These are phyloP conservation scores for Ascochyta clinopodiicola DNA, from an alignment of 2,329 filamentous ascomycete genomes.

Conservation along the genomic window DNA sequence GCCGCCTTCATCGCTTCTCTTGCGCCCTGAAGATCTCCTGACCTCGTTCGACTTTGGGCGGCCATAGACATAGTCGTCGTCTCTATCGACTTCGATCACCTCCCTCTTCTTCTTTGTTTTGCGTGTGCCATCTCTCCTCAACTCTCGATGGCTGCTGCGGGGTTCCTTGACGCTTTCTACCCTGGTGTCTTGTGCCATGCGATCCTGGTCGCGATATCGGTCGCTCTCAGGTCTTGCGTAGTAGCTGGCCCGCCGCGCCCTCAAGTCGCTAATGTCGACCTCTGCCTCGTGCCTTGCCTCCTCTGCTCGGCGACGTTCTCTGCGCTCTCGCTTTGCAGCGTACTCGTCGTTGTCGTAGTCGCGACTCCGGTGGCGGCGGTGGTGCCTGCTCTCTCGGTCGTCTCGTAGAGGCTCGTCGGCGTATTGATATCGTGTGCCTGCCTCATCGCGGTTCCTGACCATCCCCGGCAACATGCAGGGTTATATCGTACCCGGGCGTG, in stretches of 20 bases:
- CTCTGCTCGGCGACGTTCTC: slow-evolving; percentile 42
- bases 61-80: slow-evolving; percentile 43
- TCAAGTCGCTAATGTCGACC: slow-evolving; percentile 50
- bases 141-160: slow-evolving; percentile 38
- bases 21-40: slow-evolving; percentile 34
- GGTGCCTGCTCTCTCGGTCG: slow-evolving; percentile 39
- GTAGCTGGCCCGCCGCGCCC: slow-evolving; percentile 48
- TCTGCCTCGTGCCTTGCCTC: slow-evolving; percentile 34
- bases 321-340: slow-evolving; percentile 38
- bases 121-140: slow-evolving; percentile 37
- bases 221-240: slow-evolving; percentile 44
- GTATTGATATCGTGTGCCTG: slow-evolving; percentile 41
- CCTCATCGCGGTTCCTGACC: slow-evolving; percentile 42
- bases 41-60: slow-evolving; percentile 36
- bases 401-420: slow-evolving; percentile 35
- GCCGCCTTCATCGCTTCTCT: slow-evolving; percentile 43
- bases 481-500: slow-evolving; percentile 38
- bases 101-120: slow-evolving; percentile 38
- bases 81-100: slow-evolving; percentile 29
- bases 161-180: slow-evolving; percentile 37
- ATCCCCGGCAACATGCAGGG: slow-evolving; percentile 40
- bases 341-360: slow-evolving; percentile 35
- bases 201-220: slow-evolving; percentile 36
- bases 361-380: slow-evolving; percentile 37
- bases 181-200: slow-evolving; percentile 41